These are phyloP conservation scores for Penicillium ochrochloron DNA, from an alignment of 495 filamentous ascomycete species.

Conservation along the genomic window DNA sequence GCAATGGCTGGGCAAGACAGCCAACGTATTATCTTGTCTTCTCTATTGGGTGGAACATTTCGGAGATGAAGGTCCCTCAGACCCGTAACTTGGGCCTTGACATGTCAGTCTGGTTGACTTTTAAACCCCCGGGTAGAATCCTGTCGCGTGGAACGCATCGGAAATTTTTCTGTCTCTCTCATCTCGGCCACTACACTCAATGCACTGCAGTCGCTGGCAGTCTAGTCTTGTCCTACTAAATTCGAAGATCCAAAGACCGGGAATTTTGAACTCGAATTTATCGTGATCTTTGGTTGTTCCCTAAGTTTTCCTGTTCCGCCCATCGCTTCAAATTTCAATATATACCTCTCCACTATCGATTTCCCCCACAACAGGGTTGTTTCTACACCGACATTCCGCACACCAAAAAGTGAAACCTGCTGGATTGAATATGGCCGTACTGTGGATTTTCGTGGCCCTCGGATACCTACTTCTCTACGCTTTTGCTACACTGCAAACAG, in stretches of 20 bases:
- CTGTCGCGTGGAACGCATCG: slow-evolving; percentile 1
- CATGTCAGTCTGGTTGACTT: slow-evolving; percentile 30
- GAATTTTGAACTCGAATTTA: neutral
- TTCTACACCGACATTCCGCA: neutral
- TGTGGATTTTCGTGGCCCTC: slow-evolving; percentile 47
- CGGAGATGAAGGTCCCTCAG: slow-evolving; percentile 20
- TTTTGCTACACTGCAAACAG: slow-evolving; percentile 36
- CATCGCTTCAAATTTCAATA: neutral
- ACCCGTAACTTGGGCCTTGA: slow-evolving; percentile 5
- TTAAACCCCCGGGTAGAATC: slow-evolving; percentile 17
- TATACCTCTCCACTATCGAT: neutral
- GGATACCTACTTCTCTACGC: slow-evolving; percentile 49
- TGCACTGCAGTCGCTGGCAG: neutral
- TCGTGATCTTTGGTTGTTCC: neutral
- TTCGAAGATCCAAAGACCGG: neutral
- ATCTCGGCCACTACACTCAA: slow-evolving; percentile 1
- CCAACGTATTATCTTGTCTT: slow-evolving; percentile 12
- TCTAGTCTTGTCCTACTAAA: slow-evolving; percentile 19
- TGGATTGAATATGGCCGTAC: slow-evolving; percentile 32
- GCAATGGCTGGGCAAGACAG: slow-evolving; percentile 21
- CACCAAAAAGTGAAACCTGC: slow-evolving; percentile 18
- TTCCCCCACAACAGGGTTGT: neutral
- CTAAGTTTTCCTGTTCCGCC: neutral
- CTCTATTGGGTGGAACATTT: slow-evolving; percentile 29
- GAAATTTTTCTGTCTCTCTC: neutral